These are phyloP conservation scores for Hamamelis virginiana DNA, from an alignment of 164 flowering plant species.

Conservation along the genomic window DNA sequence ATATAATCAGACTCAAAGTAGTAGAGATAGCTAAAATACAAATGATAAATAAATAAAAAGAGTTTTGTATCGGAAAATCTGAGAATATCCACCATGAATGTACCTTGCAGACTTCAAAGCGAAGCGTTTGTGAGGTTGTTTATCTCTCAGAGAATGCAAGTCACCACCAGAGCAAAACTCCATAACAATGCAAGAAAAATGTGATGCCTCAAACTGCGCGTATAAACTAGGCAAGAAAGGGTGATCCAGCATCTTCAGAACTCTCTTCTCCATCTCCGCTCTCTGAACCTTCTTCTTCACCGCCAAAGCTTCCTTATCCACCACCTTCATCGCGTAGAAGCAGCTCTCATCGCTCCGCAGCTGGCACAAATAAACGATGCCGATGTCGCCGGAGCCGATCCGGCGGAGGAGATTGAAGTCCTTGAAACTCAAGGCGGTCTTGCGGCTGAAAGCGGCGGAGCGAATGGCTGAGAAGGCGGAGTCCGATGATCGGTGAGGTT, in stretches of 20 bases:
- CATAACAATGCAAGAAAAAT: constrained; percentile 79
- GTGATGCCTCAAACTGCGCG: constrained; percentile 70
- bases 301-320: constrained; percentile 62
- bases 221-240: constrained; percentile 73
- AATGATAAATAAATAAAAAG: too few species aligned
- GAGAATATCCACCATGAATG: too few species aligned
- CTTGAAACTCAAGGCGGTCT: constrained; percentile 33
- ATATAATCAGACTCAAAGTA: too few species aligned
- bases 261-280: constrained; percentile 36
- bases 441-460: constrained; percentile 26
- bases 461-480: constrained; percentile 30
- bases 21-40: too few species aligned
- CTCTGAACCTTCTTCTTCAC: constrained; percentile 19
- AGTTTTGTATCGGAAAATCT: too few species aligned
- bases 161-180: constrained; percentile 90
- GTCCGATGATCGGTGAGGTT: constrained; percentile 75
- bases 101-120: constrained; percentile 70
- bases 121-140: constrained; percentile 64
- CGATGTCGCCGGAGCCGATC: constrained; percentile 81
- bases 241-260: constrained; percentile 74
- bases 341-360: constrained; percentile 28
- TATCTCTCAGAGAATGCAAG: constrained; percentile 64
- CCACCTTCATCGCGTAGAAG: constrained; percentile 81
- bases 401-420: constrained; percentile 63
- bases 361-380: constrained; percentile 63